Evolutionary conservation across 2,329 filamentous ascomycete genomes (phyloP).

Genomic region (Aspergillus tanneri): DNA sequence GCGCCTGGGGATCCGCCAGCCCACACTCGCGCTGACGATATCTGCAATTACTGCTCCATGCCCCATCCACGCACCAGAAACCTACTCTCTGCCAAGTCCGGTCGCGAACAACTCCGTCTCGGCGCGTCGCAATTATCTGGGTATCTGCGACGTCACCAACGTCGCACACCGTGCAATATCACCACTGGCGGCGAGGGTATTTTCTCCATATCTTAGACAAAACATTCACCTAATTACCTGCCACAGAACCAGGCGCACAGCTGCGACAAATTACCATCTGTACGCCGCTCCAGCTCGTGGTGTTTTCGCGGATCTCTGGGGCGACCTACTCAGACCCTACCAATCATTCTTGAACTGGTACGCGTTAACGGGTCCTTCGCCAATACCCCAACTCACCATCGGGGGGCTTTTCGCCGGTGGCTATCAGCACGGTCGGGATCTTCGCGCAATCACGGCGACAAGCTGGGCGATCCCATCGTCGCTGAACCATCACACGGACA

Average conservation of each 20-base stretch:
- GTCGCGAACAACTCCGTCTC: slow-evolving; percentile 28
- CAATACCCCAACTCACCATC: slow-evolving; percentile 43
- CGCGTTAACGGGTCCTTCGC: slow-evolving; percentile 38
- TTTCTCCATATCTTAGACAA: background rate
- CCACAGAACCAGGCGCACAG: slow-evolving; percentile 37
- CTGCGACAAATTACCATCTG: slow-evolving; percentile 39
- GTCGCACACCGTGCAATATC: slow-evolving; percentile 42
- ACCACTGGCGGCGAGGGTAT: slow-evolving; percentile 40
- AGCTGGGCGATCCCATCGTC: slow-evolving; percentile 31
- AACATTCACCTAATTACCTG: background rate
- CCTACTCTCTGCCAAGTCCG: slow-evolving; percentile 32
- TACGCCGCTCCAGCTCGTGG: slow-evolving; percentile 29
- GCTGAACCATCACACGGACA: slow-evolving; percentile 27
- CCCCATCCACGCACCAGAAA: slow-evolving; percentile 37
- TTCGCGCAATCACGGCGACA: slow-evolving; percentile 33
- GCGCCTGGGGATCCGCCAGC: slow-evolving; percentile 24
- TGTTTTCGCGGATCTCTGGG: slow-evolving; percentile 33
- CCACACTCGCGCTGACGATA: slow-evolving; percentile 27
- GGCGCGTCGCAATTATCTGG: slow-evolving; percentile 36
- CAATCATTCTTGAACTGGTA: slow-evolving; percentile 33
- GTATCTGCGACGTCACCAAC: slow-evolving; percentile 42
- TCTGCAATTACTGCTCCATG: slow-evolving; percentile 43
- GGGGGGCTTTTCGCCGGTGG: slow-evolving; percentile 42
- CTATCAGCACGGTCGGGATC: slow-evolving; percentile 38
- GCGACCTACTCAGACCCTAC: slow-evolving; percentile 37